Percentiles rank a stretch among this genome's conserved stretches.
Conservation (phyloP, 73 alveolate genomes). For the Blepharisma japonicum region DNA sequence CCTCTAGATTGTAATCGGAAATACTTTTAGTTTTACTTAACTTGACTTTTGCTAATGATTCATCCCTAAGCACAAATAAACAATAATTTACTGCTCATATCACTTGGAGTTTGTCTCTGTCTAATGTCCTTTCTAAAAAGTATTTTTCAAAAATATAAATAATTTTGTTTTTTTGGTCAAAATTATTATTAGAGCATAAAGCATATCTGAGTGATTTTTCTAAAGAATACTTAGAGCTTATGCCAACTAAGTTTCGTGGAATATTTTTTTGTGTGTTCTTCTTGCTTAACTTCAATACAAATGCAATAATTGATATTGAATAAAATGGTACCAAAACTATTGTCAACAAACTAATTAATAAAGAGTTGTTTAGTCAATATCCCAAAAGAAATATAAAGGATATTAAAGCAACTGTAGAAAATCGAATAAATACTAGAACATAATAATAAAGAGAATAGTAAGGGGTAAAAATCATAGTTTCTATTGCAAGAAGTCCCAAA, state of each 20-base stretch:
- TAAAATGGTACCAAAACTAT: background rate
- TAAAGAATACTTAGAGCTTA: too few relatives aligned
- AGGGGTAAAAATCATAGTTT: background rate
- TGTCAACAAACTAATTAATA: background rate
- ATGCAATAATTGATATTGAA: background rate
- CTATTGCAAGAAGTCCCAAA: background rate
- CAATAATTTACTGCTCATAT: background rate
- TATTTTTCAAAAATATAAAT: background rate
- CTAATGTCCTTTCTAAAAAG: background rate
- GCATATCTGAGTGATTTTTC: too few relatives aligned
- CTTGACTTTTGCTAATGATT: background rate
- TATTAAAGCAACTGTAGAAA: background rate
- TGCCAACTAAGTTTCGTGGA: too few relatives aligned
- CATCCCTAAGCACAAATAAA: background rate
- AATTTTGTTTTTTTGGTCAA: too few relatives aligned
- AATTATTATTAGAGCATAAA: too few relatives aligned
- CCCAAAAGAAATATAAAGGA: constrained; percentile 10
- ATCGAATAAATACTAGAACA: background rate
- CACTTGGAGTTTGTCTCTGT: background rate
- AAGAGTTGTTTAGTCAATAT: background rate
- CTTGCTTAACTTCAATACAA: background rate
- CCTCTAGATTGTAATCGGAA: background rate
- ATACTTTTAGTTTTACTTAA: background rate
- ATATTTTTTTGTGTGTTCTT: background rate
- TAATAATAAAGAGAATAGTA: background rate